Evolutionary conservation across 75 land plant species (phyloP).

Genomic region (Chamaecyparis obtusa): DNA sequence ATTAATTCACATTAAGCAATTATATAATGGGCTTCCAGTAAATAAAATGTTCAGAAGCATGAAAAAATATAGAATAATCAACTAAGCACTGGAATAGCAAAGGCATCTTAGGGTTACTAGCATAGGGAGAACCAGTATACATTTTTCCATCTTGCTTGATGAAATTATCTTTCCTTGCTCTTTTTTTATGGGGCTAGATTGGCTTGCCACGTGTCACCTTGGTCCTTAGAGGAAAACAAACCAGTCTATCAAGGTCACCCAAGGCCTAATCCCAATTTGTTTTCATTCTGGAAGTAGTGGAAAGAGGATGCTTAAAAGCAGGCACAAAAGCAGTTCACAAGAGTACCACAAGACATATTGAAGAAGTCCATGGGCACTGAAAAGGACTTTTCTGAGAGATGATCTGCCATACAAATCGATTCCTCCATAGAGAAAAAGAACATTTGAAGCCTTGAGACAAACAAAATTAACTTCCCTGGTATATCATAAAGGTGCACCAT

Average conservation of each 20-base stretch:
- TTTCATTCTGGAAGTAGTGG: background rate
- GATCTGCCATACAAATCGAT: background rate
- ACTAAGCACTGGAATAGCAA: background rate
- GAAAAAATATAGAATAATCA: constrained; percentile 19
- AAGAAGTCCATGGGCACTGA: background rate
- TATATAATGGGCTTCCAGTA: background rate
- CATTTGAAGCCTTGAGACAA: background rate
- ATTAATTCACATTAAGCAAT: constrained; percentile 26
- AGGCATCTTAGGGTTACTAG: background rate
- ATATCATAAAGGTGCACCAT: background rate
- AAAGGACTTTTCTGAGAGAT: background rate
- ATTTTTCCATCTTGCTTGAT: background rate
- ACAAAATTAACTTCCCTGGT: background rate
- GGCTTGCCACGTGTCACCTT: background rate
- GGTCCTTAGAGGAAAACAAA: background rate
- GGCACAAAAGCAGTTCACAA: background rate
- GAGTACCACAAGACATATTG: background rate
- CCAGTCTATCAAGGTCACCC: background rate
- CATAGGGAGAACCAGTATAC: background rate
- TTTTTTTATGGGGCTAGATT: background rate
- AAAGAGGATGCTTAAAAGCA: background rate
- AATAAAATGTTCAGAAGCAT: background rate
- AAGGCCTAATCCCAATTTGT: background rate
- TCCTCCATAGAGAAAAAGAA: background rate
- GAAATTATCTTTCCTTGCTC: background rate